Base-by-base conservation (phyloP, 208 protist species). In the Wallacemonas sp. region DNA sequence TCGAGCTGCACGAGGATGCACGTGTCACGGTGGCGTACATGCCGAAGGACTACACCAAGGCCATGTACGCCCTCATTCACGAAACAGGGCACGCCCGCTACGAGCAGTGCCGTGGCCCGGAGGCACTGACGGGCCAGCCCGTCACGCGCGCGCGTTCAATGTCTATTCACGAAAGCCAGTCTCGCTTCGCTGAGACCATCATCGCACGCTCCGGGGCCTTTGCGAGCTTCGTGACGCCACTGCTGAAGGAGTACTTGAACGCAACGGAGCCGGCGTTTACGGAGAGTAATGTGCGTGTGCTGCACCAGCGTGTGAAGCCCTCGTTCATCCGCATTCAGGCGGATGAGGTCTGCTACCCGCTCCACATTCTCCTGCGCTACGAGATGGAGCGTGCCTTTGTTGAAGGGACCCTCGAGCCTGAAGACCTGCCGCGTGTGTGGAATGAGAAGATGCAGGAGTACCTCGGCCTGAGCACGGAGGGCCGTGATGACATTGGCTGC, bases 401-500 rank as follows among this genome's bases (percentile, higher is more conserved):
- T 15, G 75, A 90, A 11, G 89, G 84, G 12, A 82, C 62, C 24
- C 63, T 92, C 47, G 72, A 80, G 56, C 80, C 77, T 1, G 84
- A 77, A 38, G 88, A 90, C 26, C 54, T 97, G 31, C 86, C 89
- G 39, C 56, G 54, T 15, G 75, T 84, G 59, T 94, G 88, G 86
- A 88, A 90, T 63, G 72, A 78, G 8, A 90, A 91, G 70, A 91
- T 94, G 84, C 86, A 93, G 76, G 72, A 68, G 33, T 91, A 93
- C 70, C 59, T 94, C 1, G 88, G 80, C 31, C 51, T 93, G 14
- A 78, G 90, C 31, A 83, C 85, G 8, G 51, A 73, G n/a, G 82
- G 77, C 12, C 82, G 85, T 59, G 77, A 87, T 38, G 73, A 82
- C 53, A 39, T 84, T 2, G 88, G 91, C 12, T 86, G 82, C 53